phyloP scores from a whole-genome alignment of 208 protist species.

The Leishmania aethiopica region DNA sequence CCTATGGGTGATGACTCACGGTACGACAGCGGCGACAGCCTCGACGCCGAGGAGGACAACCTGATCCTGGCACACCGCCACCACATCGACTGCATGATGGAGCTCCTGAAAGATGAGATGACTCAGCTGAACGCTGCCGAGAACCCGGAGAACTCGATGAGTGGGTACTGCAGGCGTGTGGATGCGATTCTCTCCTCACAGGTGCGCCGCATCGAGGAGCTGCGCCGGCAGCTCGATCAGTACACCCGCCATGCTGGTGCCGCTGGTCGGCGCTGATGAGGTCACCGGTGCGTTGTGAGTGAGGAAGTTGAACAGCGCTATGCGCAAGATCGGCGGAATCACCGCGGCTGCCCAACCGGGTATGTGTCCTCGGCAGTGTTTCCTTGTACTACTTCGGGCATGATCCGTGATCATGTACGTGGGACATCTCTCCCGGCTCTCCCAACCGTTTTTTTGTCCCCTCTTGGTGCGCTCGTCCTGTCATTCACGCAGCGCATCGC shows the following conservation, averaged over 20 bases:
- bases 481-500: neutral
- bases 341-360: neutral
- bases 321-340: neutral
- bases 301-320: neutral
- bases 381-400: conserved; percentile 10
- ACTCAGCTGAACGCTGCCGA: conserved; percentile 91
- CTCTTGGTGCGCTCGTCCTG: neutral
- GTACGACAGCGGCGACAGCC: conserved; percentile 74
- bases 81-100: conserved; percentile 95
- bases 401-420: conserved; percentile 3
- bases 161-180: conserved; percentile 88
- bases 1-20: conserved; percentile 51
- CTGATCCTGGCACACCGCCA: conserved; percentile 89
- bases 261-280: conserved; percentile 13
- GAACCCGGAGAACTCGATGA: conserved; percentile 87
- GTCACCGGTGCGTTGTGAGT: neutral
- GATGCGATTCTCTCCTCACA: conserved; percentile 79
- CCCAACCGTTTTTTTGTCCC: conserved; percentile 4
- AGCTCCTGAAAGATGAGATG: conserved; percentile 94
- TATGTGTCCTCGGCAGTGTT: neutral
- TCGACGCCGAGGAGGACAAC: conserved; percentile 92
- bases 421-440: neutral
- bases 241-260: conserved; percentile 60
- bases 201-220: conserved; percentile 71
- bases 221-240: conserved; percentile 78